Evolutionary conservation across 2,329 filamentous ascomycete genomes (phyloP), one percentile per base, ranked within the genome.

Genomic region (Penicillium sp.): DNA sequence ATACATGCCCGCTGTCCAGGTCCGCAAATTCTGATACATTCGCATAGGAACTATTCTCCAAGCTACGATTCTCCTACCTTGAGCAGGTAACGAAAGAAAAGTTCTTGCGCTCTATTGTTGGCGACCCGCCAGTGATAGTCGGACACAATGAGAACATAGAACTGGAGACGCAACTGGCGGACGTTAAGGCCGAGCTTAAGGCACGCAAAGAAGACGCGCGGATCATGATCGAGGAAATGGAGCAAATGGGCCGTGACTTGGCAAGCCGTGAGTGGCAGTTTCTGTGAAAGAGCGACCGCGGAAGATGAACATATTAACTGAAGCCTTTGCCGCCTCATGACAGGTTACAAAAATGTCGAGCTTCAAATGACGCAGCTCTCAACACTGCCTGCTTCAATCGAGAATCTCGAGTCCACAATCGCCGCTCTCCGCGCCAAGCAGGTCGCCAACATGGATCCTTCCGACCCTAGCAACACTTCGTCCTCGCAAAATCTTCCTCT

Each of bases 71-170:
- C 79, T 95, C 90, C 61, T 97, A 97, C 75, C 89, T 97, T 64
- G 94, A 99, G 75, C 94, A 97, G 78, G 91, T 97, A 59, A 97
- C 93, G 41, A 99, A 97, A 76, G 94, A 99, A 73, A 96, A 96
- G 68, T 97, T 97, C 73, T 87, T 99, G 51, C 90, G 91, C 62
- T 87, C 90, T 60, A 95, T 97, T 64, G 91, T 95, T 14, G 91
- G 90, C 59, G 90, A 96, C 59, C 91, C 92, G 45, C 94, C 93
- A 0, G 81, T 92, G 14, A 88, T 97, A 42, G 89, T 96, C 54
- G 87, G 87, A 38, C 84, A 87, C 40, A 83, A 86, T 64, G 92
- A 97, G 68, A 97, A 97, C 69, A 77, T 87, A 44, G 85, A 87
- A 53, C 76, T 96, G 23, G 90, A 94, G 69, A 79, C 82, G 53